Base-by-base conservation (phyloP, 2,329 filamentous ascomycete species). In the Orbilia blumenaviensis region DNA sequence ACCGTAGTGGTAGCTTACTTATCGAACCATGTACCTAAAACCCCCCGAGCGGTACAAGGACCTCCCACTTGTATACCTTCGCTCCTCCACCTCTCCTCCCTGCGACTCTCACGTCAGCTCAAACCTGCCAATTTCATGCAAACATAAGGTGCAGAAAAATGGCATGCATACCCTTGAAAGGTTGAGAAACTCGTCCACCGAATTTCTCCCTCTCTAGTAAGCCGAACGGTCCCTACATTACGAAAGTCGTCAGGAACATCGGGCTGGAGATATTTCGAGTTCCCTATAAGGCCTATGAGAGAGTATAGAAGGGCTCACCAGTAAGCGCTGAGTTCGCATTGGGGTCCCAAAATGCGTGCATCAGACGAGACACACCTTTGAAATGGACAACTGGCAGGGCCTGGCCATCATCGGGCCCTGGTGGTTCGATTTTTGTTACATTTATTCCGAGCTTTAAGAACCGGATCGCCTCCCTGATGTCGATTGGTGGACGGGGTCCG, bases 21-120 rank as follows among this genome's bases (percentile, higher is more conserved):
- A 79, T 92, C 91, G 80, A 93, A 94, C 92, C 92, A 94, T 61
- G 88, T 90, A 0, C 92, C 91, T 1, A 93, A 80, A 0, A 93
- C 88, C 0, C 91, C 91, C 6, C 91, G 86, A 5, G 87, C 88
- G 4, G 89, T 90, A 56, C 84, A 83, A 0, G 88, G 79, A 0
- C 91, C 92, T 9, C 91, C 91, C 3, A 94, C 82, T 82, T 94
- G 92, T 4, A 94, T 85, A 7, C 90, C 88, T 83, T 94, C 92
- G 80, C 89, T 91, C n/a, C 88, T 86, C 92, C 91, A 94, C 21
- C 90, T 85, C 80, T 91, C 89, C 78, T 91, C 86, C 54, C 90
- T 89, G 78, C 86, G 83, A 52, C 16, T 14, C 8, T 8, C 6
- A 46, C 86, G 85, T 66, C 18, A 56, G 48, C 18, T 18, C 5